A percentile compares a stretch with the other conserved stretches of the same genome.
phyloP scores from a whole-genome alignment of 164 flowering plant species.

The Vitis amurensis region DNA sequence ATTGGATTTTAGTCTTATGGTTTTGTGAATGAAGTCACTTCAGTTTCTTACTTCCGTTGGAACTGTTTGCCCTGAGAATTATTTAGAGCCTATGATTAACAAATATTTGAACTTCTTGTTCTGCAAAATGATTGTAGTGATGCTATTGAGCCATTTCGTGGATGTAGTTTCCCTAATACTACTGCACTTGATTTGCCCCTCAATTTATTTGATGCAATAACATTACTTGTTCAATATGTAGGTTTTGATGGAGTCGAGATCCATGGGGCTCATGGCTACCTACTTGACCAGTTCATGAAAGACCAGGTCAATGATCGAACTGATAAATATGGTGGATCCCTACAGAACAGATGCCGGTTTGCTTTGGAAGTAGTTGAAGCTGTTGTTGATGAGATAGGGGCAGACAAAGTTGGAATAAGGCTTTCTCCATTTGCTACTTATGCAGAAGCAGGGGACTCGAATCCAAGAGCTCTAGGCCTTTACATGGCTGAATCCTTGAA shows the following conservation, averaged over 20 bases:
- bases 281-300: constrained; percentile 65
- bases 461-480: constrained; percentile 51
- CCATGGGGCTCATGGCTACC: constrained; percentile 64
- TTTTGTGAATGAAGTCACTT: too few species aligned
- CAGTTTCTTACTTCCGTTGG: too few species aligned
- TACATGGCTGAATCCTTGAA: constrained; percentile 51
- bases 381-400: constrained; percentile 51
- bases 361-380: constrained; percentile 56
- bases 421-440: constrained; percentile 54
- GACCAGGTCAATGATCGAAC: constrained; percentile 58
- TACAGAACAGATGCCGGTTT: constrained; percentile 56
- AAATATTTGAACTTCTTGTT: too few species aligned
- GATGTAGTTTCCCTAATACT: too few species aligned
- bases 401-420: constrained; percentile 55
- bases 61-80: too few species aligned
- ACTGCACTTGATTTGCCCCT: too few species aligned
- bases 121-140: too few species aligned
- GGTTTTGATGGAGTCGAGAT: constrained; percentile 72
- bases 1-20: too few species aligned
- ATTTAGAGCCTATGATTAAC: too few species aligned
- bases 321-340: constrained; percentile 57
- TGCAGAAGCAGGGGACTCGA: constrained; percentile 47
- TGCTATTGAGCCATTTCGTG: too few species aligned
- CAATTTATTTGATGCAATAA: too few species aligned
- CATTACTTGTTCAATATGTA: constrained; percentile 1